phyloP scores from a whole-genome alignment of 2,329 filamentous ascomycete species.

The Aspergillus niger region DNA sequence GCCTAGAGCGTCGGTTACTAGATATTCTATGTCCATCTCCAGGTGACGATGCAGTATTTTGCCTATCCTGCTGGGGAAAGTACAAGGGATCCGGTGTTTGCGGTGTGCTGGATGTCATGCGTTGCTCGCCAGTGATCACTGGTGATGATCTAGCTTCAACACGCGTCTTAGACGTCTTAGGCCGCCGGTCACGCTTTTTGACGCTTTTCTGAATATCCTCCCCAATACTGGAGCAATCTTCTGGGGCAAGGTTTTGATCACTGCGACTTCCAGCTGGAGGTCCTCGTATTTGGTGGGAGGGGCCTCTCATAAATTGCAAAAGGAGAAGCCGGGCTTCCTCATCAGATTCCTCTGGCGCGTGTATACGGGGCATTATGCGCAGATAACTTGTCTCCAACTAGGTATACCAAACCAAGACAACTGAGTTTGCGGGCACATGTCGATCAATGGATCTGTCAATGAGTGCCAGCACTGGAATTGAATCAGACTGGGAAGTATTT shows the following conservation, averaged over 20 bases:
- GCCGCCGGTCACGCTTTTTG: neutral
- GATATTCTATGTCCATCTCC: neutral
- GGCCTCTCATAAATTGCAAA: slow-evolving; percentile 27
- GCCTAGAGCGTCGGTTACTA: slow-evolving; percentile 29
- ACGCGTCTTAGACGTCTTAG: neutral
- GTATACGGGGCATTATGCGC: slow-evolving; percentile 2
- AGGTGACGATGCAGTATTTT: neutral
- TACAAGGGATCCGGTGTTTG: neutral
- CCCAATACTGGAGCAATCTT: neutral
- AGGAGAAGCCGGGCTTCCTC: slow-evolving; percentile 29
- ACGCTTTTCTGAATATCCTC: neutral
- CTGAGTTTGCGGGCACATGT: neutral
- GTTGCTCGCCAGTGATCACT: neutral
- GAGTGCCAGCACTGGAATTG: neutral
- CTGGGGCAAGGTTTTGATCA: neutral
- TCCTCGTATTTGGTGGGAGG: slow-evolving; percentile 10
- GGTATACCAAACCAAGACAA: neutral
- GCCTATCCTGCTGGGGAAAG: neutral
- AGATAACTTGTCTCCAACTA: neutral
- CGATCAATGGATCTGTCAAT: neutral
- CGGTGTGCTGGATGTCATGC: neutral
- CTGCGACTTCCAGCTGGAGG: neutral
- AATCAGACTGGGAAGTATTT: neutral
- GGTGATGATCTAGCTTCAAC: neutral
- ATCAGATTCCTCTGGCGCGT: slow-evolving; percentile 18